Evolutionary conservation across 805 yeast genomes (phyloP), one percentile per base, ranked within the genome.

Genomic region (Clavispora fructus): DNA sequence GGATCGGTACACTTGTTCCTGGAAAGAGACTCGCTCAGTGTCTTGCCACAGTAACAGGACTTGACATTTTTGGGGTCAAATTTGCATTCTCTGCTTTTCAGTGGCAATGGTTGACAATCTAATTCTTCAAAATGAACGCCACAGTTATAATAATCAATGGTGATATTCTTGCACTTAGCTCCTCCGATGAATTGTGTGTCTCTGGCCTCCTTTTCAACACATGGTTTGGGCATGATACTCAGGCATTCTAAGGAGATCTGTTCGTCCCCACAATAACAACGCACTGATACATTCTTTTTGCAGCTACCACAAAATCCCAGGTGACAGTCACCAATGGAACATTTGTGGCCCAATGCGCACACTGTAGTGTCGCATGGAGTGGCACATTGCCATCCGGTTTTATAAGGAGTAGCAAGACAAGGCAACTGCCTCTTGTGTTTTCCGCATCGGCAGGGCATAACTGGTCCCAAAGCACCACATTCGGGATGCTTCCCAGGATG

Each of bases 401-500:
- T 65, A 58, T 83, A 85, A 0, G 87, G 87, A 1, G 90, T 88
- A 50, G 82, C 68, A 30, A 78, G 74, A 69, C 87, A 88, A n/a
- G 85, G 91, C 58, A 80, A 65, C 58, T 87, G 94, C 44, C 76
- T 77, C 13, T 72, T 61, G 42, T 77, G 71, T 35, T 74, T 75
- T 1, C 97, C 97, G 69, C 97, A 90, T 27, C 72, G 69, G 64
- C 97, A 90, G 35, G 66, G 67, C 68, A 85, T 65, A 9, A 69
- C 64, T 0, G 95, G 92, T 0, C 92, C 89, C 60, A 85, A 65
- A 1, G 95, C 89, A 12, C 85, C 82, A 68, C 97, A 90, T 25
- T 70, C 71, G 0, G 88, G 81, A 63, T 91, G 97, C 1, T 90
- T 85, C 0, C 96, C 97, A 2, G 96, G 92, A 62, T 90, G 97